These are phyloP conservation scores for Solioccasus polychromus DNA, from an alignment of 768 basidiomycete genomes.

Conservation along the genomic window DNA sequence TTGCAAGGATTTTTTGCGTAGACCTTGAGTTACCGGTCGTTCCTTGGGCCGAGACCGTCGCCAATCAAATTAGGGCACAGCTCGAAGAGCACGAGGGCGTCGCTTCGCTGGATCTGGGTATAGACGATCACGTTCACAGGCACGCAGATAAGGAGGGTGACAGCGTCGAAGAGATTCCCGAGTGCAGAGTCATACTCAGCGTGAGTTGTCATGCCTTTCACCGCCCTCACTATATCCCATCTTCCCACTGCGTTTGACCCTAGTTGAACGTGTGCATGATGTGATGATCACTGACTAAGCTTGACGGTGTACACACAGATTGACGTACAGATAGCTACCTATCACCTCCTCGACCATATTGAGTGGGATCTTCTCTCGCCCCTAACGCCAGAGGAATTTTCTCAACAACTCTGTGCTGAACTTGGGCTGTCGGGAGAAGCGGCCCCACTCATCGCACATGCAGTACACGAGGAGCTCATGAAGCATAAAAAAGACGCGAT, in stretches of 20 bases:
- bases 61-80: constrained; percentile 86
- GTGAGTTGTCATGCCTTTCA: constrained; percentile 40
- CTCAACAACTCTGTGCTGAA: constrained; percentile 75
- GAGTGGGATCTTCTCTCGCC: constrained; percentile 98
- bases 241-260: constrained; percentile 14
- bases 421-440: constrained; percentile 89
- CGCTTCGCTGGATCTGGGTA: constrained; percentile 70
- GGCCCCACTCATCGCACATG: constrained; percentile 84
- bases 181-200: constrained; percentile 80
- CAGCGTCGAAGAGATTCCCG: constrained; percentile 60
- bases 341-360: constrained; percentile 91
- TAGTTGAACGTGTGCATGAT: constrained; percentile 16
- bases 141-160: constrained; percentile 33
- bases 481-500: constrained; percentile 94
- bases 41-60: constrained; percentile 74
- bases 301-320: constrained; percentile 51
- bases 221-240: constrained; percentile 1
- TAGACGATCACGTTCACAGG: constrained; percentile 26
- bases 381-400: constrained; percentile 85
- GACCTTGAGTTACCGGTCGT: constrained; percentile 76
- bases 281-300: constrained; percentile 11
- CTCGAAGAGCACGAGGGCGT: constrained; percentile 87
- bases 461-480: constrained; percentile 91
- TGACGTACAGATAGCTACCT: constrained; percentile 92
- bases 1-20: constrained; percentile 82